These are phyloP conservation scores for Cladosporium sp. DNA, from an alignment of 2,329 filamentous ascomycete genomes.

Conservation along the genomic window DNA sequence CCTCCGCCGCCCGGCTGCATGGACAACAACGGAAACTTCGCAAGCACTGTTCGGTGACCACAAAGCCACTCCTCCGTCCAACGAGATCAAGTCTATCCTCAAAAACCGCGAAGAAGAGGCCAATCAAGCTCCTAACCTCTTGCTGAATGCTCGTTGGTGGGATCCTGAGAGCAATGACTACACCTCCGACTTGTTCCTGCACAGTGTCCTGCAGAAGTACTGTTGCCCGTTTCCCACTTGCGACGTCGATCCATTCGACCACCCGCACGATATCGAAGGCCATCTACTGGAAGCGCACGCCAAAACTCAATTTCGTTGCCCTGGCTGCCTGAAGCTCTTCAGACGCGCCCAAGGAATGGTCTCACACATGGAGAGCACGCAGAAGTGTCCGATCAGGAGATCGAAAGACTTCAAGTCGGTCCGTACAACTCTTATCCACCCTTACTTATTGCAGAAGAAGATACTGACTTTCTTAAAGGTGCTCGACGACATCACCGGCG, in stretches of 20 bases:
- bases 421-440: not conserved
- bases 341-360: constrained; percentile 35
- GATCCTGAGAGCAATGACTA: constrained; percentile 50
- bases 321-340: constrained; percentile 39
- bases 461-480: constrained; percentile 15
- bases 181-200: constrained; percentile 46
- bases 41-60: constrained; percentile 35
- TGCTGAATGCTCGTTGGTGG: constrained; percentile 8
- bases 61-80: constrained; percentile 25
- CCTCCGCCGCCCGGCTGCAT: constrained; percentile 7
- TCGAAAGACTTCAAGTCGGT: constrained; percentile 31
- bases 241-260: constrained; percentile 27
- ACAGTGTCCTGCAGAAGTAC: constrained; percentile 43
- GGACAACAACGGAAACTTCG: constrained; percentile 16
- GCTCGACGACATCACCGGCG: constrained; percentile 39
- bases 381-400: constrained; percentile 32
- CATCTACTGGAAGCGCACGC: constrained; percentile 26
- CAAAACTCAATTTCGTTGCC: constrained; percentile 34
- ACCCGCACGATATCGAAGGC: constrained; percentile 28
- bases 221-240: constrained; percentile 53
- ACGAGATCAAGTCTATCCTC: constrained; percentile 29
- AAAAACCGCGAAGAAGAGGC: constrained; percentile 12
- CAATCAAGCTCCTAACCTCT: not conserved
- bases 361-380: constrained; percentile 37
- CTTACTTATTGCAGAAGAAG: too few relatives aligned